A percentile compares a stretch with the other conserved stretches of the same genome.
Conservation (phyloP, 2,329 filamentous ascomycete genomes). For the Hirsutella thompsonii region DNA sequence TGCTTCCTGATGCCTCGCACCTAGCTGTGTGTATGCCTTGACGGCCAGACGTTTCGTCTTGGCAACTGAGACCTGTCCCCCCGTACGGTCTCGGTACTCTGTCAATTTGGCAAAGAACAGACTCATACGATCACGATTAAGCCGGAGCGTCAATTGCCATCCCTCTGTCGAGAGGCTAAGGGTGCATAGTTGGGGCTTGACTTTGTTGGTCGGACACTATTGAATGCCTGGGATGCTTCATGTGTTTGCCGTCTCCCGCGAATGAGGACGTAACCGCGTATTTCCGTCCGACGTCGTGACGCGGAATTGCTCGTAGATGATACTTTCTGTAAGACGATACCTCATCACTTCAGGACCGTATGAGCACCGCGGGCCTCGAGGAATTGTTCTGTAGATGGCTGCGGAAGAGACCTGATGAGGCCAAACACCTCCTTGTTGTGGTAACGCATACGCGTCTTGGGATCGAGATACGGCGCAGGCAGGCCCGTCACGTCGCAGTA, state of each 20-base stretch:
- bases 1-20: not conserved
- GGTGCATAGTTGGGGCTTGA: slow-evolving; percentile 91
- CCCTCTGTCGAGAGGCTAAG: slow-evolving; percentile 61
- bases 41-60: slow-evolving; percentile 37
- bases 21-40: slow-evolving; percentile 30
- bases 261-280: not conserved
- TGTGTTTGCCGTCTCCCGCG: not conserved
- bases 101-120: slow-evolving; percentile 67
- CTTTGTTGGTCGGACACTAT: slow-evolving; percentile 75
- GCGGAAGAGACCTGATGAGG: slow-evolving; percentile 66
- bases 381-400: slow-evolving; percentile 76
- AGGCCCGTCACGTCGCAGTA: slow-evolving; percentile 96
- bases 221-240: not conserved
- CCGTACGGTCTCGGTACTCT: slow-evolving; percentile 72
- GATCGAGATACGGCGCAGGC: slow-evolving; percentile 83
- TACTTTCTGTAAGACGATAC: not conserved
- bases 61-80: slow-evolving; percentile 48
- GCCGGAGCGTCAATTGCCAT: slow-evolving; percentile 92
- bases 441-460: slow-evolving; percentile 87
- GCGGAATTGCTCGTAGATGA: not conserved
- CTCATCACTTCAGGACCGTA: slow-evolving; percentile 69
- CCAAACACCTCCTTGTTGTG: slow-evolving; percentile 87
- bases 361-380: slow-evolving; percentile 84
- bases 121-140: slow-evolving; percentile 75
- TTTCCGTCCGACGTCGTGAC: too few species aligned